Conservation (phyloP, 371 early-diverging fungal species). For the Choanephora cucurbitarum region DNA sequence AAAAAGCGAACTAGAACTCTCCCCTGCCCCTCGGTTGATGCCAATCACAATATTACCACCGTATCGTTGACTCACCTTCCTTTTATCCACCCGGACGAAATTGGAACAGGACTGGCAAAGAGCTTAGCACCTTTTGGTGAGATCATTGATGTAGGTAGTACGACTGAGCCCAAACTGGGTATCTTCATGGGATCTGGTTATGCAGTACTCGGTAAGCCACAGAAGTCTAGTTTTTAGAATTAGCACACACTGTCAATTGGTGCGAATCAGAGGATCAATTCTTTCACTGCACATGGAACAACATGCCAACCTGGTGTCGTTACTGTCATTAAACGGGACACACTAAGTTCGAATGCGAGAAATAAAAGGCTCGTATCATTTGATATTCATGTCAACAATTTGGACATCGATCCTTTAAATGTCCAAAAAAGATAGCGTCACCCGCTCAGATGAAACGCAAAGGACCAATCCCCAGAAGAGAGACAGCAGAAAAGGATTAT, state of each 20-base stretch:
- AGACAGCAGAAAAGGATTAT: neutral
- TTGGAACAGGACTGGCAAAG: neutral
- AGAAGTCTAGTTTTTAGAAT: neutral
- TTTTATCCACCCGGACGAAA: neutral
- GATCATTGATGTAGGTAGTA: neutral
- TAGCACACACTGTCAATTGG: slow-evolving; percentile 3
- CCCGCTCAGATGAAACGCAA: neutral
- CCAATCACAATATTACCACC: neutral
- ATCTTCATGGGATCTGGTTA: slow-evolving; percentile 1
- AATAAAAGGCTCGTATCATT: neutral
- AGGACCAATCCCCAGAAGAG: too few species aligned
- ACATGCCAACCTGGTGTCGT: slow-evolving; percentile 11
- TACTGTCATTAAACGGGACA: slow-evolving; percentile 3
- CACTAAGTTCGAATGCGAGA: slow-evolving; percentile 3
- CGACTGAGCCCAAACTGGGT: neutral
- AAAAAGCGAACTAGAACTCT: neutral
- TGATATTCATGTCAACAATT: slow-evolving; percentile 7
- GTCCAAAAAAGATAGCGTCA: slow-evolving; percentile 1
- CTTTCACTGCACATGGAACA: slow-evolving; percentile 4
- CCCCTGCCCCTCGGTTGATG: neutral
- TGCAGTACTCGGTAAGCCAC: neutral
- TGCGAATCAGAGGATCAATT: slow-evolving; percentile 2
- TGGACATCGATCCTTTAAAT: slow-evolving; percentile 9
- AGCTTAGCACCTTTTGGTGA: neutral
- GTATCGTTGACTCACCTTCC: neutral